Evolutionary conservation across 2,329 filamentous ascomycete genomes (phyloP).

Genomic region (Spiromastix sp.): DNA sequence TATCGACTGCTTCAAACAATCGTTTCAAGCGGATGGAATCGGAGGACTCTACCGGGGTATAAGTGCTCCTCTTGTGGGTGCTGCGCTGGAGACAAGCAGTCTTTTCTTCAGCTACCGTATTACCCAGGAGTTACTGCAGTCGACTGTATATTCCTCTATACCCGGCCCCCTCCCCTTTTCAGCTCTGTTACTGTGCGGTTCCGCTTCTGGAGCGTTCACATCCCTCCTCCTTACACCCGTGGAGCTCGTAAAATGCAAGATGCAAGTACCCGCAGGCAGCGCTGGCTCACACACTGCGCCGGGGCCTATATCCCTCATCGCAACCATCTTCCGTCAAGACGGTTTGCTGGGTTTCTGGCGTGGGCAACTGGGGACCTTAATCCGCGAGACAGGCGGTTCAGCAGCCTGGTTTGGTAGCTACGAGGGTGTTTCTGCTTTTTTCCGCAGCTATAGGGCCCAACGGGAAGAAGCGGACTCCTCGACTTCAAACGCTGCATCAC

Average conservation of each 20-base stretch:
- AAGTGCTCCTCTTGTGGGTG: conserved; percentile 79
- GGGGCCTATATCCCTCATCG: conserved; percentile 60
- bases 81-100: conserved; percentile 83
- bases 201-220: conserved; percentile 77
- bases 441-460: conserved; percentile 47
- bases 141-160: conserved; percentile 44
- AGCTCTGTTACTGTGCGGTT: conserved; percentile 69
- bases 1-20: conserved; percentile 86
- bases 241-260: conserved; percentile 96
- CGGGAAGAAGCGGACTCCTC: conserved; percentile 4
- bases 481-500: conserved; percentile 3
- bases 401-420: conserved; percentile 94
- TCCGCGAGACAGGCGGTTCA: conserved; percentile 85
- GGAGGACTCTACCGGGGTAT: conserved; percentile 82
- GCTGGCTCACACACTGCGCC: conserved; percentile 36
- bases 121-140: conserved; percentile 51
- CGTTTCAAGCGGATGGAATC: conserved; percentile 68
- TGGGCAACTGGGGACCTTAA: conserved; percentile 84
- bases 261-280: conserved; percentile 62
- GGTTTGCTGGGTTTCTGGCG: conserved; percentile 87
- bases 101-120: conserved; percentile 85
- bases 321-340: conserved; percentile 69
- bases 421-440: conserved; percentile 64
- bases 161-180: conserved; percentile 56
- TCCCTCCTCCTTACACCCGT: conserved; percentile 88